A percentile compares a stretch with the other conserved stretches of the same genome.
Conservation (phyloP, 495 filamentous ascomycete genomes). For the Talaromyces thailandensis region DNA sequence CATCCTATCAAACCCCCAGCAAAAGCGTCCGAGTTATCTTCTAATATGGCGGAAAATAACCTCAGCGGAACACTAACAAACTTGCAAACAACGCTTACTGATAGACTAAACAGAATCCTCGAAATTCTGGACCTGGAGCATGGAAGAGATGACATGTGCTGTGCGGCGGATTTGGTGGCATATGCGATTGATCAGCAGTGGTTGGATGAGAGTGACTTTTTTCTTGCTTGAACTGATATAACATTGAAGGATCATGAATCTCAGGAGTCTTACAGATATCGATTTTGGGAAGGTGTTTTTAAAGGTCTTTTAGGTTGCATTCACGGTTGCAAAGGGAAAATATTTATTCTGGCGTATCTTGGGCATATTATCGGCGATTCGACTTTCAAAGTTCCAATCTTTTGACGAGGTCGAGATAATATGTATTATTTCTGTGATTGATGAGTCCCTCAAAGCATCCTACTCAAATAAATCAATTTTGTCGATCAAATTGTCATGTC, state of each 20-base stretch:
- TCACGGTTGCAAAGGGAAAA: neutral
- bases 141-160: slow-evolving; percentile 38
- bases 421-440: no score
- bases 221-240: slow-evolving; percentile 8
- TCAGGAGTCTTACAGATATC: neutral
- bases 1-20: neutral
- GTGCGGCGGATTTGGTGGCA: slow-evolving; percentile 37
- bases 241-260: neutral
- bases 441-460: no score
- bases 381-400: no score
- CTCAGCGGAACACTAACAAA: slow-evolving; percentile 8
- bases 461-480: no score
- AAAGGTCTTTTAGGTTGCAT: neutral
- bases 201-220: slow-evolving; percentile 34
- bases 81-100: slow-evolving; percentile 24
- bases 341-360: no score
- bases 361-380: no score
- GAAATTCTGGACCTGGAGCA: slow-evolving; percentile 31
- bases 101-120: slow-evolving; percentile 23
- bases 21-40: neutral
- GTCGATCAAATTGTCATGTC: no score
- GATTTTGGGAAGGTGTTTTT: neutral
- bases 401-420: no score
- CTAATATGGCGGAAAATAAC: neutral
- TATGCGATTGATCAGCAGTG: slow-evolving; percentile 39